Percentiles rank a stretch among this genome's conserved stretches.
phyloP scores from a whole-genome alignment of 441 rosid species.

The Viola pubescens region DNA sequence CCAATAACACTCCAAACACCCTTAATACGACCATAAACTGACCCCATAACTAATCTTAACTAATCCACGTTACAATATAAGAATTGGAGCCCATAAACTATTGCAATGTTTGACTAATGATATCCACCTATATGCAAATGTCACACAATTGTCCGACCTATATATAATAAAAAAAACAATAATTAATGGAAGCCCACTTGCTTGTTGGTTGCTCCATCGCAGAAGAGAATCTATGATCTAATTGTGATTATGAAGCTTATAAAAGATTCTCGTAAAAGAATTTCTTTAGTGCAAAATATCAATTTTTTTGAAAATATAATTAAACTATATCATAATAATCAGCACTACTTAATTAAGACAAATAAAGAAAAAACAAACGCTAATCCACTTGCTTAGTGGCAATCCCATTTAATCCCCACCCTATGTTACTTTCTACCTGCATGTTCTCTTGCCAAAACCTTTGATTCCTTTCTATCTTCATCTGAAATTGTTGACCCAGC shows the following conservation, averaged over 20 bases:
- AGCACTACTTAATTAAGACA: slow-evolving; percentile 22
- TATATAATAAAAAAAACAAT: background rate
- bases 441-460: too few relatives aligned
- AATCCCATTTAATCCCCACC: slow-evolving; percentile 20
- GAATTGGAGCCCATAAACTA: too few relatives aligned
- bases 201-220: slow-evolving; percentile 18
- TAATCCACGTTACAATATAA: too few relatives aligned
- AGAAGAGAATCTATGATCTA: background rate
- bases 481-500: too few relatives aligned
- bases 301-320: background rate
- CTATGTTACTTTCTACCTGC: background rate
- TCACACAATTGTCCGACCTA: background rate
- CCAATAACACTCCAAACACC: too few relatives aligned
- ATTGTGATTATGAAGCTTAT: background rate
- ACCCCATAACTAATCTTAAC: too few relatives aligned
- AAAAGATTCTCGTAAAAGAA: slow-evolving; percentile 12
- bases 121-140: slow-evolving; percentile 19
- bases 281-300: too few relatives aligned
- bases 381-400: slow-evolving; percentile 34
- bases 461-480: too few relatives aligned
- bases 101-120: too few relatives aligned
- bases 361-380: slow-evolving; percentile 10
- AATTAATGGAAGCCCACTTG: slow-evolving; percentile 8
- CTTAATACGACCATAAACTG: too few relatives aligned
- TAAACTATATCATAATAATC: slow-evolving; percentile 8